phyloP scores from a whole-genome alignment of 306 rosid species.

The Cucumis sativus region Cucumber_9930_V3 NC_026657.2:31993001-31993500 shows the following conservation, averaged over 20 bases:
- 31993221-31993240: conserved; percentile 71
- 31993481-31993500: conserved; percentile 66
- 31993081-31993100: not conserved
- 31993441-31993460: not conserved
- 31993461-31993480: conserved; percentile 53
- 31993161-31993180: conserved; percentile 79
- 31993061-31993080: not conserved
- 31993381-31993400: not conserved
- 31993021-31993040: not conserved
- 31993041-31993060: not conserved
- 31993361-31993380: not conserved
- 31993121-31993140: not conserved
- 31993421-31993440: not conserved
- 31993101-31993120: not conserved
- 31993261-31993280: conserved; percentile 9
- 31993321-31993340: not conserved
- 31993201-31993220: conserved; percentile 99
- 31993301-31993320: not conserved
- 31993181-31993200: conserved; percentile 96
- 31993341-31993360: not conserved
- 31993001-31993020: conserved; percentile 4
- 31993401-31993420: not conserved
- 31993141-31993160: conserved; percentile 11
- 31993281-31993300: conserved; percentile 9
- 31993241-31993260: conserved; percentile 68